Percentiles rank a stretch among this genome's conserved stretches.
Conservation (phyloP, 2,329 filamentous ascomycete genomes). For the Fusarium cicatricum region DNA sequence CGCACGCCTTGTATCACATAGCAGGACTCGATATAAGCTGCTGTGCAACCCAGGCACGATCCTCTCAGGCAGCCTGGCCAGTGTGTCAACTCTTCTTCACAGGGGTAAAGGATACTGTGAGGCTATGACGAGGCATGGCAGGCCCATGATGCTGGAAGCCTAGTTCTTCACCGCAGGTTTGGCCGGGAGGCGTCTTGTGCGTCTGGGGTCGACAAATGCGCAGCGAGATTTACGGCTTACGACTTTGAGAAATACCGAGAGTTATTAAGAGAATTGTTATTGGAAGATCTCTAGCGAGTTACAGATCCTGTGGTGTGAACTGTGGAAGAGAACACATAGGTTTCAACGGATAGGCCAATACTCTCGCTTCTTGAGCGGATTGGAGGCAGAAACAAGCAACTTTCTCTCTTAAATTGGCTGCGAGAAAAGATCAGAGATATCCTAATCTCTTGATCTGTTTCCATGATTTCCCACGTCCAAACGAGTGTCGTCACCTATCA, state of each 20-base stretch:
- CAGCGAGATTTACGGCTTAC: neutral
- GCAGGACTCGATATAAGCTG: constrained; percentile 21
- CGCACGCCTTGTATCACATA: constrained; percentile 20
- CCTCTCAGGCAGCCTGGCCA: constrained; percentile 8
- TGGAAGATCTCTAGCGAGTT: neutral
- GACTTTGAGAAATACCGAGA: constrained; percentile 16
- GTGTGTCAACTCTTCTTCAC: neutral
- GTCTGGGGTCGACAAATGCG: neutral
- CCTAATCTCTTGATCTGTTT: no score
- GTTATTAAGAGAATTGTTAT: neutral
- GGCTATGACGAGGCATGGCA: neutral
- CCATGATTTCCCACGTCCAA: no score
- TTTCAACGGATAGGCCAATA: no score
- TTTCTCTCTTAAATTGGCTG: no score
- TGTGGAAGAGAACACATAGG: neutral
- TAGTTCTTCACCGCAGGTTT: constrained; percentile 27
- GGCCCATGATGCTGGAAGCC: neutral
- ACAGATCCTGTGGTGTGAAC: neutral
- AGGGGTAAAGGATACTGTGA: neutral
- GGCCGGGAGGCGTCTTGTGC: neutral
- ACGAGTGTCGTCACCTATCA: no score
- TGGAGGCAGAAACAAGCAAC: no score
- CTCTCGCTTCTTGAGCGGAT: no score
- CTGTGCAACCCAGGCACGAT: constrained; percentile 15
- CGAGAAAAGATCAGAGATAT: no score